Evolutionary conservation across 2,329 filamentous ascomycete species (phyloP).

Genomic region (Colletotrichum spinosum): DNA sequence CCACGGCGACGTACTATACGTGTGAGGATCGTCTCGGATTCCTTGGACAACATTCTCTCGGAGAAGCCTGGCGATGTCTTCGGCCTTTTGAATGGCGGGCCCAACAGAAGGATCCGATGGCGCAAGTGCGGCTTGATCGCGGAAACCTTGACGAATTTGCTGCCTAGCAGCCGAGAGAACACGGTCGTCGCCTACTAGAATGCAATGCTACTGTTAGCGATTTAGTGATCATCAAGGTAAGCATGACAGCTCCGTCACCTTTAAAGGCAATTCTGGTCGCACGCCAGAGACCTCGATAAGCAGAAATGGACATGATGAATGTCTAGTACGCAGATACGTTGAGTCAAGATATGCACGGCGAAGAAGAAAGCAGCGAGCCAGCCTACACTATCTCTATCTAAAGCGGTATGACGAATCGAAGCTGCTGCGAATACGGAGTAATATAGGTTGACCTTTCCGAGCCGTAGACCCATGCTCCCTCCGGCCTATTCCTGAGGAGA

Average conservation of each 20-base stretch:
- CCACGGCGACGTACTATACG: constrained; percentile 69
- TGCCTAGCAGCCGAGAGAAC: constrained; percentile 77
- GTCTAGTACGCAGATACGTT: background rate
- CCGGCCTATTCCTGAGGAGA: no score
- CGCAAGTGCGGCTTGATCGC: constrained; percentile 70
- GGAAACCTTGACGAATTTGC: constrained; percentile 81
- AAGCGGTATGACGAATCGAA: no score
- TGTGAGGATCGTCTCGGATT: constrained; percentile 60
- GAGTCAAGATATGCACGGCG: background rate
- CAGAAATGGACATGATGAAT: constrained; percentile 72
- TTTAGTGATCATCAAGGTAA: background rate
- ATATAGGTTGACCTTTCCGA: no score
- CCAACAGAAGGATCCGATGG: constrained; percentile 68
- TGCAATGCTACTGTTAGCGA: constrained; percentile 9
- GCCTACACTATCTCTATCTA: no score
- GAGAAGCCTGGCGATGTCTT: constrained; percentile 84
- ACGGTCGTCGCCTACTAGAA: constrained; percentile 72
- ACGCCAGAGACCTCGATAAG: constrained; percentile 85
- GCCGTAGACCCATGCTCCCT: no score
- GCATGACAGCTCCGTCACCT: constrained; percentile 61
- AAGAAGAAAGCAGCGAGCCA: no score
- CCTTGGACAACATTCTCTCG: constrained; percentile 92
- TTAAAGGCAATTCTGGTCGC: constrained; percentile 86
- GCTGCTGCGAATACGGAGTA: no score
- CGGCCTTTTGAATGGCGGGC: constrained; percentile 79